Percentiles rank a stretch among this genome's conserved stretches.
Evolutionary conservation across 1,139 yeast species (phyloP).

Genomic region (Yamadazyma triangularis): DNA sequence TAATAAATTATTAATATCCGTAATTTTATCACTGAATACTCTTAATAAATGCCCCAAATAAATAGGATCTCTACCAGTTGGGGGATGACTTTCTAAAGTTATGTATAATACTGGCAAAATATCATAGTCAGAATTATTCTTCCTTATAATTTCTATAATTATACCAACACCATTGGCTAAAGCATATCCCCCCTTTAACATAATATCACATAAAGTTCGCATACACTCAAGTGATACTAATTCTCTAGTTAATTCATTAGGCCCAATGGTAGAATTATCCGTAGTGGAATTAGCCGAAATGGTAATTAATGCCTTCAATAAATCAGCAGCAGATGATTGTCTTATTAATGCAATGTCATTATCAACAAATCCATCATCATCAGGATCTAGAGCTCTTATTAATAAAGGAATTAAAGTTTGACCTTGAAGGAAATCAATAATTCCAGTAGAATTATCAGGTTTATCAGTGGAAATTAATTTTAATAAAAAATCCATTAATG

Average conservation of each 20-base stretch:
- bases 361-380: slow-evolving; percentile 9
- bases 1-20: slow-evolving; percentile 50
- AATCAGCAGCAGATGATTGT: slow-evolving; percentile 46
- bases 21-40: slow-evolving; percentile 73
- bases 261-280: slow-evolving; percentile 87
- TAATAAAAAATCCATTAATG: slow-evolving; percentile 76
- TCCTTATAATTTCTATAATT: slow-evolving; percentile 89
- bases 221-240: slow-evolving; percentile 70
- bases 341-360: slow-evolving; percentile 21
- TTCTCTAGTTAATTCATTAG: slow-evolving; percentile 90
- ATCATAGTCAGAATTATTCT: slow-evolving; percentile 94
- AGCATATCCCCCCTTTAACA: slow-evolving; percentile 90
- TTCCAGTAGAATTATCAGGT: slow-evolving; percentile 74
- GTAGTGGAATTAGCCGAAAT: slow-evolving; percentile 71
- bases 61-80: slow-evolving; percentile 91
- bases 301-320: slow-evolving; percentile 44
- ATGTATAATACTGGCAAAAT: slow-evolving; percentile 82
- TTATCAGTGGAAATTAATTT: slow-evolving; percentile 77
- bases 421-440: slow-evolving; percentile 63
- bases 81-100: slow-evolving; percentile 89
- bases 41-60: slow-evolving; percentile 84
- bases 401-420: slow-evolving; percentile 60
- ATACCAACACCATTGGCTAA: slow-evolving; percentile 95
- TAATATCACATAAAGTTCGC: slow-evolving; percentile 65
- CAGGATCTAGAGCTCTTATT: slow-evolving; percentile 52